Percentiles rank a stretch among this genome's conserved stretches.
Conservation (phyloP, 1,284 basidiomycete species). For the Cutaneotrichosporon sp. region DNA sequence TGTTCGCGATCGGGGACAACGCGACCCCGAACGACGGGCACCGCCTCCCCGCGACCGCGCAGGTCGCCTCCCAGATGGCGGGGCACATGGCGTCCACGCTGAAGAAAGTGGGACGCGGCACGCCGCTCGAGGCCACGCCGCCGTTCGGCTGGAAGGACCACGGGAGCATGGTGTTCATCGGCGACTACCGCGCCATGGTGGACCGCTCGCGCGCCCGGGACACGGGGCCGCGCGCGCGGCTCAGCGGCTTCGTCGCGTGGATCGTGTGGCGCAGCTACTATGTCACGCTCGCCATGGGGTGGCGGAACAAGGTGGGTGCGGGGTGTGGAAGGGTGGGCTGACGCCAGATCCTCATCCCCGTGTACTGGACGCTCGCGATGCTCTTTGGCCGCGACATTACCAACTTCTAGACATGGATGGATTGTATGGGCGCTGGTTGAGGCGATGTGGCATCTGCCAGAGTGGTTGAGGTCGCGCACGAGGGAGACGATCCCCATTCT, state of each 20-base stretch:
- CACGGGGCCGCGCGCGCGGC: slow-evolving; percentile 63
- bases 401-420: slow-evolving; percentile 71
- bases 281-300: slow-evolving; percentile 68
- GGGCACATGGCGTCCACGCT: slow-evolving; percentile 70
- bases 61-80: slow-evolving; percentile 81
- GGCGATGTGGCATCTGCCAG: no score
- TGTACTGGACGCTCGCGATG: slow-evolving; percentile 59
- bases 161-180: slow-evolving; percentile 78
- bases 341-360: slow-evolving; percentile 63
- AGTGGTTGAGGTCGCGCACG: no score
- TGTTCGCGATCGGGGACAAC: slow-evolving; percentile 83
- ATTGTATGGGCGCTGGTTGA: no score
- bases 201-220: slow-evolving; percentile 65
- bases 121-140: slow-evolving; percentile 44
- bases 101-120: slow-evolving; percentile 62
- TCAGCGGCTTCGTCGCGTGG: slow-evolving; percentile 59
- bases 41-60: slow-evolving; percentile 77
- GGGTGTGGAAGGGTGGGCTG: background rate
- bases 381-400: slow-evolving; percentile 79
- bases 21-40: slow-evolving; percentile 62
- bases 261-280: slow-evolving; percentile 55
- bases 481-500: no score
- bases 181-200: slow-evolving; percentile 71
- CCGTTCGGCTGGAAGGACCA: slow-evolving; percentile 69
- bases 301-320: slow-evolving; percentile 62